These are phyloP conservation scores for Paecilomyces niveus DNA, from an alignment of 2,329 filamentous ascomycete species.

Conservation along the genomic window DNA sequence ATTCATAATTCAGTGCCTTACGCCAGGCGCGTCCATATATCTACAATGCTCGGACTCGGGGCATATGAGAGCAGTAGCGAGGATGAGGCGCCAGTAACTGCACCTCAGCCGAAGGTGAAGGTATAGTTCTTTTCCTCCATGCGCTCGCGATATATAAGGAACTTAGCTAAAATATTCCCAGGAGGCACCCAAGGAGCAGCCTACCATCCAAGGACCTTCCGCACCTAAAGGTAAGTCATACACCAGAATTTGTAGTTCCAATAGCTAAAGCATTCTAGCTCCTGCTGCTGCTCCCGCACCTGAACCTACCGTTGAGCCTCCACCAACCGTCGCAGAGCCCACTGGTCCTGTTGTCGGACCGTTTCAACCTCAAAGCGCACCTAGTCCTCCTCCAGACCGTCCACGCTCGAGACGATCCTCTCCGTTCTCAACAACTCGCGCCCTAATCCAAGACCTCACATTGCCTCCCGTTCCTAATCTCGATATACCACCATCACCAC, in stretches of 20 bases:
- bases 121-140: conserved; percentile 12
- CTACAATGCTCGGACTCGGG: conserved; percentile 33
- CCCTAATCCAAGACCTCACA: conserved; percentile 51
- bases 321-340: conserved; percentile 8
- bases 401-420: conserved; percentile 27
- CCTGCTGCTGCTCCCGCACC: background rate
- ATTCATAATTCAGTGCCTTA: background rate
- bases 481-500: conserved; percentile 40
- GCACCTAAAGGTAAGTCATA: background rate
- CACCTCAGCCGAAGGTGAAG: conserved; percentile 10
- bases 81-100: conserved; percentile 26
- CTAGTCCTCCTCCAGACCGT: conserved; percentile 7
- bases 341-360: conserved; percentile 31
- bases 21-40: background rate
- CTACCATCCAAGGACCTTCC: background rate
- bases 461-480: conserved; percentile 39
- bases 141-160: background rate
- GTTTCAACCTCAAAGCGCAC: conserved; percentile 18
- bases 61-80: conserved; percentile 41
- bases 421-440: conserved; percentile 43
- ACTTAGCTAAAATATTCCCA: background rate
- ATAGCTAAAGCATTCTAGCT: background rate
- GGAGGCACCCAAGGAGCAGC: background rate
- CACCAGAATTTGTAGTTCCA: background rate
- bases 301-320: background rate